These are phyloP conservation scores for Tephrocybe sp. DNA, from an alignment of 768 basidiomycete genomes.

Conservation along the genomic window DNA sequence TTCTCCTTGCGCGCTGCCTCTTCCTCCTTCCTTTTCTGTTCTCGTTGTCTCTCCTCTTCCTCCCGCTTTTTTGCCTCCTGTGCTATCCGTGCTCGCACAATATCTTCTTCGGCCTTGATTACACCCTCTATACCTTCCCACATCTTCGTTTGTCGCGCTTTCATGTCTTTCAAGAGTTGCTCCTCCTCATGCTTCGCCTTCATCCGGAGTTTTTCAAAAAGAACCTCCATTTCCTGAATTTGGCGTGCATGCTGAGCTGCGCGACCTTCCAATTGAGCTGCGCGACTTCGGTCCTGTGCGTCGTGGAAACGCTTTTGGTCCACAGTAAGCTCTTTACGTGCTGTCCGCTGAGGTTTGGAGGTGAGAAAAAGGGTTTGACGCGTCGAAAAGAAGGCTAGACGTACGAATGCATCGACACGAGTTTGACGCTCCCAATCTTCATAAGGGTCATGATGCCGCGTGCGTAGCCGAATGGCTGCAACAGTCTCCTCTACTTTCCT, in stretches of 20 bases:
- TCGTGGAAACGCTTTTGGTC: conserved; percentile 33
- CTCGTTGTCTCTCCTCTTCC: conserved; percentile 47
- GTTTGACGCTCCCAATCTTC: conserved; percentile 58
- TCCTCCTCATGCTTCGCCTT: conserved; percentile 48
- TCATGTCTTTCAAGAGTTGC: conserved; percentile 44
- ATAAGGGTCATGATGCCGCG: conserved; percentile 54
- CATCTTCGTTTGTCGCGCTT: conserved; percentile 50
- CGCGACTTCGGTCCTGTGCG: conserved; percentile 45
- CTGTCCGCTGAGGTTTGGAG: conserved; percentile 35
- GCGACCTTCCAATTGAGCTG: conserved; percentile 32
- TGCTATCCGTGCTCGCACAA: conserved; percentile 48
- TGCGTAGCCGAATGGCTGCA: conserved; percentile 50
- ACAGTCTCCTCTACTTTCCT: conserved; percentile 48
- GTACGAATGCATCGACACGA: conserved; percentile 51
- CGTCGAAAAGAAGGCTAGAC: conserved; percentile 18
- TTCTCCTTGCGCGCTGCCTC: conserved; percentile 39
- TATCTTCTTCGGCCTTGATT: conserved; percentile 66
- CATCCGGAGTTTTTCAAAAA: conserved; percentile 42
- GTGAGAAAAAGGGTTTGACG: background rate
- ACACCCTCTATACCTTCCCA: conserved; percentile 62
- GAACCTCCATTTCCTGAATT: conserved; percentile 47
- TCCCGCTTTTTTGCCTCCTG: conserved; percentile 53
- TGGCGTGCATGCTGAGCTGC: conserved; percentile 47
- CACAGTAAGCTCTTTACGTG: conserved; percentile 40
- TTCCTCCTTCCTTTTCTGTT: conserved; percentile 46